Evolutionary conservation across 345 rosid species (phyloP).

Genomic region (Excoecaria agallocha): DNA sequence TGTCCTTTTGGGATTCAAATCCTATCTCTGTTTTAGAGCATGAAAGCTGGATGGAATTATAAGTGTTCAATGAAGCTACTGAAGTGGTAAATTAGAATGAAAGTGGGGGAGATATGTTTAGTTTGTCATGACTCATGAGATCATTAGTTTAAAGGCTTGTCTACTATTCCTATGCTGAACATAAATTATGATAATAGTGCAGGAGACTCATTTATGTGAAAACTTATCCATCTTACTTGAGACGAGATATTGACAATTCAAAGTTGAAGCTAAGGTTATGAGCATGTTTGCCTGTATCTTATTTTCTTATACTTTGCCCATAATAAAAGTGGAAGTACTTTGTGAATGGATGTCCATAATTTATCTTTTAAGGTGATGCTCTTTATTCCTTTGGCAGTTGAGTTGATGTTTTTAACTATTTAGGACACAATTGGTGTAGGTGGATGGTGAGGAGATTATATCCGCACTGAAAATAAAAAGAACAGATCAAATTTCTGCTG

Average conservation of each 20-base stretch:
- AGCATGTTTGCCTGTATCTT: neutral
- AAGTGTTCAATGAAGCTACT: neutral
- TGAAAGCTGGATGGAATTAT: neutral
- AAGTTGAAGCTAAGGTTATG: neutral
- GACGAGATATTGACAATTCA: neutral
- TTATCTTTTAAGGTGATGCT: neutral
- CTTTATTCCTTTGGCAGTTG: constrained; percentile 5
- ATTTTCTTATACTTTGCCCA: neutral
- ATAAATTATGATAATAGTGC: neutral
- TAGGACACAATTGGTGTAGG: constrained; percentile 17
- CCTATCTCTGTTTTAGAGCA: neutral
- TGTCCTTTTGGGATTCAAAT: neutral
- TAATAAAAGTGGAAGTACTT: no score
- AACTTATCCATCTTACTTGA: constrained; percentile 4
- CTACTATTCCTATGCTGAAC: neutral
- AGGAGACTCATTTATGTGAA: neutral
- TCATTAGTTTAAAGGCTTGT: neutral
- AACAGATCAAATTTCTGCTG: constrained; percentile 37
- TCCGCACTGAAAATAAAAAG: constrained; percentile 17
- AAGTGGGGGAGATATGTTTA: neutral
- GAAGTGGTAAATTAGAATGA: neutral
- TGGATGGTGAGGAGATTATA: constrained; percentile 14
- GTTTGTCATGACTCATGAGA: neutral
- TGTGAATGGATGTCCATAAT: neutral
- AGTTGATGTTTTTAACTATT: neutral